These are phyloP conservation scores for Picea sitchensis DNA, from an alignment of 75 land plant genomes.

Conservation along the genomic window DNA sequence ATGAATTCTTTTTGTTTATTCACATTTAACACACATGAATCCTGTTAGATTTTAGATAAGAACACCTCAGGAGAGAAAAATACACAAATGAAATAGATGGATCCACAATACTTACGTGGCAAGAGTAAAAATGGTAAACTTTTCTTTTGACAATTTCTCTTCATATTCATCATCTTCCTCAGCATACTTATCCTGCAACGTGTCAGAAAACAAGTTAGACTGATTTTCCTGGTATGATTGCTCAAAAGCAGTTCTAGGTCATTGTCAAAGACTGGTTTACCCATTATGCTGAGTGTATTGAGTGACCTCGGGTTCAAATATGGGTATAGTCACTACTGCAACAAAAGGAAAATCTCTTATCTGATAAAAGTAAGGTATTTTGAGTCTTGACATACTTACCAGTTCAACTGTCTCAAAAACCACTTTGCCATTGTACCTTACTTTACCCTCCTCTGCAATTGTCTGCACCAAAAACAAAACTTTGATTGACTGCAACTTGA, in stretches of 20 bases:
- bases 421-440: slow-evolving; percentile 71
- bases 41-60: neutral
- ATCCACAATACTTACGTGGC: slow-evolving; percentile 28
- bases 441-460: slow-evolving; percentile 74
- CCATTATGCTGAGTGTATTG: neutral
- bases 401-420: slow-evolving; percentile 73
- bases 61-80: neutral
- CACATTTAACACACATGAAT: neutral
- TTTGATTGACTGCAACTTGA: neutral
- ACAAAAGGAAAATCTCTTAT: neutral
- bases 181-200: slow-evolving; percentile 34
- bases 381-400: slow-evolving; percentile 56
- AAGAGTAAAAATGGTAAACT: slow-evolving; percentile 32
- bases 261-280: neutral
- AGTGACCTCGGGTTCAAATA: neutral
- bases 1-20: neutral
- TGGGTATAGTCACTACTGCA: neutral
- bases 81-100: too few species aligned
- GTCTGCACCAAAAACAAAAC: slow-evolving; percentile 36
- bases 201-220: neutral
- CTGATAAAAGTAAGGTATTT: neutral
- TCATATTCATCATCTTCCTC: slow-evolving; percentile 35
- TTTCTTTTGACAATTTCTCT: slow-evolving; percentile 29
- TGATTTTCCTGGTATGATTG: neutral
- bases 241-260: neutral